A percentile compares a stretch with the other conserved stretches of the same genome.
Evolutionary conservation across 2,329 filamentous ascomycete species (phyloP).

Genomic region (Fusarium keratoplasticum): DNA sequence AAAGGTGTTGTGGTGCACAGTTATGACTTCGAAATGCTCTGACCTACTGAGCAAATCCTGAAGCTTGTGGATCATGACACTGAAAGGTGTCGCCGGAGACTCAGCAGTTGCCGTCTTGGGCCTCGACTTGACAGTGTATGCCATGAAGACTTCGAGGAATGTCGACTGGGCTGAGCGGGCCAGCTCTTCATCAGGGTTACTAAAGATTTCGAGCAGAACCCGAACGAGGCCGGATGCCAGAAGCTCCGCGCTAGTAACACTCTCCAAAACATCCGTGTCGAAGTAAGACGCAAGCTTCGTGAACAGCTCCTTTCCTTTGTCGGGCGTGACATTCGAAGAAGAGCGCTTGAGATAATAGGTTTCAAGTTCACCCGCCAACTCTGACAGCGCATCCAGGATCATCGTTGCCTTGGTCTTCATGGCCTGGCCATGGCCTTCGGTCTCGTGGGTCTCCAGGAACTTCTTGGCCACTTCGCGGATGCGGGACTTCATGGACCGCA

Average conservation of each 20-base stretch:
- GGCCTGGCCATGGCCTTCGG: conserved; percentile 74
- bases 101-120: conserved; percentile 72
- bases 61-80: conserved; percentile 90
- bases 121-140: conserved; percentile 73
- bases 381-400: conserved; percentile 79
- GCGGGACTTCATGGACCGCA: conserved; percentile 69
- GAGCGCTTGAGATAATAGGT: conserved; percentile 73
- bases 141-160: conserved; percentile 95
- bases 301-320: conserved; percentile 76
- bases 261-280: conserved; percentile 87
- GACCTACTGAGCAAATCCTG: conserved; percentile 96
- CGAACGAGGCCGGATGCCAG: conserved; percentile 91
- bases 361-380: conserved; percentile 78
- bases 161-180: conserved; percentile 79
- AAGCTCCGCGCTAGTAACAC: conserved; percentile 94
- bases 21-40: conserved; percentile 97
- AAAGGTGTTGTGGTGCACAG: conserved; percentile 91
- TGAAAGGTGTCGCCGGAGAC: conserved; percentile 85
- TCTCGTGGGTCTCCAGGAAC: conserved; percentile 87
- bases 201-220: conserved; percentile 84
- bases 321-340: conserved; percentile 56
- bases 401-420: conserved; percentile 83
- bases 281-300: conserved; percentile 83
- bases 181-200: conserved; percentile 71
- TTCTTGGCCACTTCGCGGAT: conserved; percentile 83